phyloP scores from a whole-genome alignment of 2,329 filamentous ascomycete species.

The Hypoxylon sp. region DNA sequence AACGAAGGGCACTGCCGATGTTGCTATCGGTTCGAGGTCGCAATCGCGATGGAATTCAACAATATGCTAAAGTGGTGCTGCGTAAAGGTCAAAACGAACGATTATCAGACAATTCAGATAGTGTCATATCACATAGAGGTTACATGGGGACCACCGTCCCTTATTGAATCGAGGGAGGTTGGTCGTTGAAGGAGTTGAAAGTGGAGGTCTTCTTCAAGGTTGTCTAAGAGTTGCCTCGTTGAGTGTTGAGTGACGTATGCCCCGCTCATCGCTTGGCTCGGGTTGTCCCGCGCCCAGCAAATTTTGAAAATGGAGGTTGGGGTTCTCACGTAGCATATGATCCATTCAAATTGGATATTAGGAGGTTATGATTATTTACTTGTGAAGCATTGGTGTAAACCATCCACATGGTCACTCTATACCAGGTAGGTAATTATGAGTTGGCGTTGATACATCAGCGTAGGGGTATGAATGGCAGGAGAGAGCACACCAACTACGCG shows the following conservation, averaged over 20 bases:
- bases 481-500: no score
- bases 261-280: slow-evolving; percentile 22
- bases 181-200: background rate
- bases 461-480: no score
- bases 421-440: no score
- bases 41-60: background rate
- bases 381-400: no score
- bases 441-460: no score
- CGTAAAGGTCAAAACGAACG: background rate
- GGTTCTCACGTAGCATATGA: background rate
- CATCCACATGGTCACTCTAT: no score
- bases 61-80: background rate
- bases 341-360: no score
- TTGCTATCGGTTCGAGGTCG: background rate
- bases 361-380: no score
- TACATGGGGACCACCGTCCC: background rate
- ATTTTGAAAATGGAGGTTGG: slow-evolving; percentile 12
- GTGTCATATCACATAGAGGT: background rate
- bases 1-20: background rate
- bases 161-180: background rate
- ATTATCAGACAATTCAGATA: background rate
- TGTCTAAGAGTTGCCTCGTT: background rate
- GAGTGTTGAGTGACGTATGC: slow-evolving; percentile 31
- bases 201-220: background rate
- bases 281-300: slow-evolving; percentile 21